Percentiles rank a stretch among this genome's conserved stretches.
Evolutionary conservation across 2,329 filamentous ascomycete species (phyloP).

Genomic region (Penicillium sp.): DNA sequence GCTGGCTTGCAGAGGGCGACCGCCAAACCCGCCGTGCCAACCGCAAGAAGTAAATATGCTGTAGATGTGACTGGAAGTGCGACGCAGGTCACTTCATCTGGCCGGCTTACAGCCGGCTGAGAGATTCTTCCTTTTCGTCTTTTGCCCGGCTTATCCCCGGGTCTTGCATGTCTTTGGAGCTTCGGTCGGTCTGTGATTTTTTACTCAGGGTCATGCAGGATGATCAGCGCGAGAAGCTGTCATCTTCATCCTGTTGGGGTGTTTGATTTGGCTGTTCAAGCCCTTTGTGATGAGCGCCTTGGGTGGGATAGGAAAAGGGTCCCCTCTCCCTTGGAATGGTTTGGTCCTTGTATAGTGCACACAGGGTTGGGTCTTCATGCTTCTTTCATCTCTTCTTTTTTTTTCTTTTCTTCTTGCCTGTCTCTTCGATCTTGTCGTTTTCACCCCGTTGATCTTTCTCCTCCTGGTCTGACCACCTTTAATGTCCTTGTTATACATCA

Average conservation of each 20-base stretch:
- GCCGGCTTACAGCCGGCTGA: conserved; percentile 1
- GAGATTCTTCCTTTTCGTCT: conserved; percentile 15
- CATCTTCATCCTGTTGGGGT: conserved; percentile 13
- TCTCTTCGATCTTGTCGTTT: conserved; percentile 19
- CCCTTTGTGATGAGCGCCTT: conserved; percentile 27
- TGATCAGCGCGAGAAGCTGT: conserved; percentile 12
- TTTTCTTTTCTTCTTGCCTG: conserved; percentile 19
- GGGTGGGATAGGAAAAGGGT: conserved; percentile 15
- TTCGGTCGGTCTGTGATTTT: conserved; percentile 34
- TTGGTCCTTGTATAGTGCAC: conserved; percentile 30
- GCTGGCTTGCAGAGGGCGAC: conserved; percentile 92
- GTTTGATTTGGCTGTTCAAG: conserved; percentile 23
- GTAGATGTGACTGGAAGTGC: not conserved
- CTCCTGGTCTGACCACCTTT: conserved; percentile 11
- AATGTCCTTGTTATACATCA: conserved; percentile 22
- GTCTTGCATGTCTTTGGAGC: conserved; percentile 40
- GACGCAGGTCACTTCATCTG: not conserved
- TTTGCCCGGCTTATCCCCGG: conserved; percentile 19
- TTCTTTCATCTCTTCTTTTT: conserved; percentile 16
- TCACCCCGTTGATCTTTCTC: conserved; percentile 3
- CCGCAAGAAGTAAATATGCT: conserved; percentile 51
- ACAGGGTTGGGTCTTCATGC: conserved; percentile 23
- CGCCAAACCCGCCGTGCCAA: conserved; percentile 53
- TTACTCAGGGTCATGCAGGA: conserved; percentile 17
- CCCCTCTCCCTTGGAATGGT: conserved; percentile 17